Percentiles rank a stretch among this genome's conserved stretches.
phyloP scores from a whole-genome alignment of 2,329 filamentous ascomycete genomes.

The Xylariaceae sp. region DNA sequence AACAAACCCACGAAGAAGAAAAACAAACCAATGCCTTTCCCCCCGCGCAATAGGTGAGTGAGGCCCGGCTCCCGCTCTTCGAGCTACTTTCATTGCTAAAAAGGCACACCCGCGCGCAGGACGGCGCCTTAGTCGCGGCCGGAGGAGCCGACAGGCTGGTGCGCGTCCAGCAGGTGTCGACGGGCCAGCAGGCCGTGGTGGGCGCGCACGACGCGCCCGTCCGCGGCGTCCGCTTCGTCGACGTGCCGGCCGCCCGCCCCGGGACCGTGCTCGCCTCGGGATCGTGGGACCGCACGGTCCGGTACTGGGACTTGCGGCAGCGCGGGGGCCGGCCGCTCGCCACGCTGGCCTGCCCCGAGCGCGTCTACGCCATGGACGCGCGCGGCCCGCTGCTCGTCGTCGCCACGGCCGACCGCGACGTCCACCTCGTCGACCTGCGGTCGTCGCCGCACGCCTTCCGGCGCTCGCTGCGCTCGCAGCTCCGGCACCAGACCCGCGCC shows the following conservation, averaged over 20 bases:
- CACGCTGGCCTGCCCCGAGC: constrained; percentile 39
- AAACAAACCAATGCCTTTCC: constrained; percentile 18
- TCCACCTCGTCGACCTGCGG: constrained; percentile 26
- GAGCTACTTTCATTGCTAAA: too few species aligned
- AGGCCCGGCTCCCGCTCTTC: too few species aligned
- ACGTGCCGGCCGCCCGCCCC: constrained; percentile 13
- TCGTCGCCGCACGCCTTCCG: constrained; percentile 15
- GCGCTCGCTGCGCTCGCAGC: constrained; percentile 13
- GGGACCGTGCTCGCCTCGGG: constrained; percentile 24
- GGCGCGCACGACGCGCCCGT: constrained; percentile 25
- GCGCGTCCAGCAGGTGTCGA: constrained; percentile 22
- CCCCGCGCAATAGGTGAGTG: constrained; percentile 16
- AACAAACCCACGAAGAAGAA: constrained; percentile 7
- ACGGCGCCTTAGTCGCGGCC: constrained; percentile 24
- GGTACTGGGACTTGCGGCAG: constrained; percentile 49
- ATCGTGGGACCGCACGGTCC: constrained; percentile 51
- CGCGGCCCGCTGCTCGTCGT: constrained; percentile 20
- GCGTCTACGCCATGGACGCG: constrained; percentile 33
- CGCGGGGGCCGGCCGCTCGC: constrained; percentile 27
- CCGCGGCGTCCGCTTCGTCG: constrained; percentile 25
- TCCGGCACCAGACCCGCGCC: constrained; percentile 22
- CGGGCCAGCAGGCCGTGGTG: constrained; percentile 19
- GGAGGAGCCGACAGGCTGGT: constrained; percentile 25
- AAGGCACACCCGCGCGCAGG: constrained; percentile 15
- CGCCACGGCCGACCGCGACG: constrained; percentile 22